These are phyloP conservation scores for Cnidoscolus chayamansa DNA, from an alignment of 441 rosid species.

Conservation along the genomic window DNA sequence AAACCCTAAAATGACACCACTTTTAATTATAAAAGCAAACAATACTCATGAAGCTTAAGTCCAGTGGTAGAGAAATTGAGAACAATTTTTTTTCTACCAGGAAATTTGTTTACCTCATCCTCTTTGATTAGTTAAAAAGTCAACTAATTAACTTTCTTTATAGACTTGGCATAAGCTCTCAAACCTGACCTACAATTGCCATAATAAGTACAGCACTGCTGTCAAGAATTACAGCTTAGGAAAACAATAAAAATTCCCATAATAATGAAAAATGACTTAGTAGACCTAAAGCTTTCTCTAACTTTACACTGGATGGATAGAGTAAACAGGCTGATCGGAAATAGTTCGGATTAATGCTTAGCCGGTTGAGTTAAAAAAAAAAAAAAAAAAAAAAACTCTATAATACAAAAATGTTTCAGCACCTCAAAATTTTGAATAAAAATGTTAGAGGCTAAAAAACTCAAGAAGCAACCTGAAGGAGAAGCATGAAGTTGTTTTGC, in stretches of 20 bases:
- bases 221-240: background rate
- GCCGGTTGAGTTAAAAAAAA: no score
- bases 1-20: background rate
- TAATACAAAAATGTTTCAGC: constrained; percentile 4
- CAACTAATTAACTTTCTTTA: constrained; percentile 3
- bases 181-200: background rate
- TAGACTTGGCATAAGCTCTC: background rate
- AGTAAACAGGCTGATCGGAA: no score
- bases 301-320: no score
- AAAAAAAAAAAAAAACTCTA: background rate
- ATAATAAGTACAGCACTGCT: background rate
- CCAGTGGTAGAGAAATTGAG: background rate
- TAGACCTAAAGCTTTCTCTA: no score
- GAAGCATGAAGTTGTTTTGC: constrained; percentile 91
- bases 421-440: background rate
- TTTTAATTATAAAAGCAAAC: constrained; percentile 3
- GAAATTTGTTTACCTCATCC: background rate
- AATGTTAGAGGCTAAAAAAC: background rate
- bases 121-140: background rate
- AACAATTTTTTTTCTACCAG: background rate
- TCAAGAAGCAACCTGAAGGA: constrained; percentile 62
- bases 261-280: no score
- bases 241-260: no score
- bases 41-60: background rate
- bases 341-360: no score